Evolutionary conservation across 192 early-diverging fungal genomes (phyloP), one percentile per base, ranked within the genome.

Genomic region (Lobosporangium transversale): DNA sequence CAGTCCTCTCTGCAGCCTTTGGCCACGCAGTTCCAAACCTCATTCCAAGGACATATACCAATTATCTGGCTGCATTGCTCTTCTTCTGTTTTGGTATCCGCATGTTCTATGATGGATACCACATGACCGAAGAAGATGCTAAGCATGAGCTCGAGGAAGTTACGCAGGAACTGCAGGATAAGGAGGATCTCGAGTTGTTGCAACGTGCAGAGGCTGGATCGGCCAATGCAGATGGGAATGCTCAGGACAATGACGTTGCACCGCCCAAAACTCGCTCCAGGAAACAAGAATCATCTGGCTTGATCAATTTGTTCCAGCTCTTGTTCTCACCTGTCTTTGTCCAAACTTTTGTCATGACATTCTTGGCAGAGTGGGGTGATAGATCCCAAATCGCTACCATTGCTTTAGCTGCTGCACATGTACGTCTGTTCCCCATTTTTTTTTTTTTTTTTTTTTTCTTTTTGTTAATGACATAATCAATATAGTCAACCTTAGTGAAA

Each of bases 341-440:
- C 24, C 93, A 99, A 83, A 94, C 93, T 0, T 98, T 98, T 86
- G 88, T 95, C 32, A 74, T 99, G 68, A 98, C 96, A 37, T 99
- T 99, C 66, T 62, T 99, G 61, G 98, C 94, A 42, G 98, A 99
- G 74, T 99, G 96, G 96, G 96, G 96, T 15, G 96, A 98, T 79
- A 88, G 96, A 26, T 96, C 94, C 58, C 97, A 99, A 81, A 93
- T 98, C 61, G 91, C 95, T 2, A 98, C 97, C 2, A 95, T 99
- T 73, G 97, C 95, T 33, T 81, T 99, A 57, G 96, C 94, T 44
- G 96, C 95, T 20, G 94, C 97, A n/a, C 87, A 90, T 66, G 88
- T 89, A 83, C 71, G 70, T 66, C 32, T 18, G 10, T 21, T 21
- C 17, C 18, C 15, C 29, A 48, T 50, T 33, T 45, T 20, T 43